Evolutionary conservation across 2,329 filamentous ascomycete species (phyloP), one percentile per base, ranked within the genome.

Genomic region (Bipolaris oryzae): DNA sequence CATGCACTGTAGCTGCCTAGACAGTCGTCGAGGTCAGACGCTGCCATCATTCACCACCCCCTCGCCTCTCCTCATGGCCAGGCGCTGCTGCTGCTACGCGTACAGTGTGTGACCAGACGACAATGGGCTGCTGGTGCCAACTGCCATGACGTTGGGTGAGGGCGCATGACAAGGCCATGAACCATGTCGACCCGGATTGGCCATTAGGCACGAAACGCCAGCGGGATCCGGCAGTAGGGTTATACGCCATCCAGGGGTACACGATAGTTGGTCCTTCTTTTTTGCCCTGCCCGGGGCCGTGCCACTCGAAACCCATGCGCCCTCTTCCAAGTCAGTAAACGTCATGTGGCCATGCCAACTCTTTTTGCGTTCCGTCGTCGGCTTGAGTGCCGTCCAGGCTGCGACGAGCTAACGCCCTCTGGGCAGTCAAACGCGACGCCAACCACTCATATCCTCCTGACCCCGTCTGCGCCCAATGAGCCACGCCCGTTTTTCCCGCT

Each of bases 291-390:
- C 60, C 63, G 67, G 64, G 63, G 60, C 63, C 56, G 60, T 64
- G 64, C 61, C 69, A 71, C 65, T 62, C 64, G 62, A 33, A 63
- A 60, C 63, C 68, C 65, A 60, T 58, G 60, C 34, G 51, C 38
- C 60, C 16, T n/a, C 25, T 59, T 62, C 53, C 23, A 60, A 57
- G 61, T 45, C 64, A 67, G 64, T 65, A 59, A 70, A 73, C 72
- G 72, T 75, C 72, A 75, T 74, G 72, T 73, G 72, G 46, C 49
- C 56, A 51, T 52, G 50, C 62, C 64, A 57, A 60, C 50, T 55
- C 31, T 54, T 56, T 56, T 49, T 60, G 28, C 28, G 34, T 56
- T 25, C 39, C 52, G 42, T 55, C 53, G 48, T 62, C 60, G 56
- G 60, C 64, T 58, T 62, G 48, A 47, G 49, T 55, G 57, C 63